Conservation (phyloP, 106 monocot species). For the Alisma plantagoaquatica region DNA sequence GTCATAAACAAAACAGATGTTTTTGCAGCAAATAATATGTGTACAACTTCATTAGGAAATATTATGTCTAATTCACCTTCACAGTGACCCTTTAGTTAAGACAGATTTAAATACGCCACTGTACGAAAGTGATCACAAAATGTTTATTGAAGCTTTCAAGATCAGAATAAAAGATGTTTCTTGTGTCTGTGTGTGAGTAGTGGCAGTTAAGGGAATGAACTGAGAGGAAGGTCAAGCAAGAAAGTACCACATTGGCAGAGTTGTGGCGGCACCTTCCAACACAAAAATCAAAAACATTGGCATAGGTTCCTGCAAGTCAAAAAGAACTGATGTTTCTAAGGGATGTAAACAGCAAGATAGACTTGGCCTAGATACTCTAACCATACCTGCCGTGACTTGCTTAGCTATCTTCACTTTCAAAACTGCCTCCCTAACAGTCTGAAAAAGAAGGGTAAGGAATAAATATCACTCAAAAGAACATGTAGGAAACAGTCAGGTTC, state of each 20-base stretch:
- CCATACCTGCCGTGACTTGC: constrained; percentile 67
- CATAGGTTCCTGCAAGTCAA: constrained; percentile 60
- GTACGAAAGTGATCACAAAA: too few species aligned
- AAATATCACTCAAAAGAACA: not conserved
- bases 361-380: not conserved
- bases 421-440: constrained; percentile 65
- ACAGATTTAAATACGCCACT: too few species aligned
- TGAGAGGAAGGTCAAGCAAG: too few species aligned
- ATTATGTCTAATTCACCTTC: too few species aligned
- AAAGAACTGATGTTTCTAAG: not conserved
- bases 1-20: too few species aligned
- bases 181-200: too few species aligned
- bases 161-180: too few species aligned
- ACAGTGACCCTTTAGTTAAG: too few species aligned
- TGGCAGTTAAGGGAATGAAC: too few species aligned
- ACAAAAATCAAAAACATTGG: constrained; percentile 82
- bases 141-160: too few species aligned
- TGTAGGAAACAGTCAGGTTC: not conserved
- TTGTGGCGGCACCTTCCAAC: constrained; percentile 94
- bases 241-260: constrained; percentile 98
- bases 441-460: constrained; percentile 9
- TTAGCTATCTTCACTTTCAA: constrained; percentile 80
- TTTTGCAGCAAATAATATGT: too few species aligned
- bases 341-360: not conserved
- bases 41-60: too few species aligned